phyloP scores from a whole-genome alignment of 1,284 basidiomycete species.

The Coniferiporia sulphurascens region DNA sequence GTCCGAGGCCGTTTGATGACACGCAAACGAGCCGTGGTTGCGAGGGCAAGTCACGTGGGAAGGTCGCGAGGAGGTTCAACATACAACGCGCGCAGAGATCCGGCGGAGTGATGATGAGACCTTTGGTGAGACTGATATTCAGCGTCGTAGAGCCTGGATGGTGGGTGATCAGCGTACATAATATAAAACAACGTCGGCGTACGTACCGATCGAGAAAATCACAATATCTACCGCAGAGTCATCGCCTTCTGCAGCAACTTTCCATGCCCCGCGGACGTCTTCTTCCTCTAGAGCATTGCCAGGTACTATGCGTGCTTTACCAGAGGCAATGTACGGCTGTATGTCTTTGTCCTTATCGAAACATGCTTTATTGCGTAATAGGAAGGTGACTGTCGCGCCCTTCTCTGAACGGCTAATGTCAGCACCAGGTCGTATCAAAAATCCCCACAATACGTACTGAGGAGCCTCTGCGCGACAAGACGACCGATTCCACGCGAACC shows the following conservation, averaged over 20 bases:
- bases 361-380: conserved; percentile 38
- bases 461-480: conserved; percentile 43
- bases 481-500: conserved; percentile 65
- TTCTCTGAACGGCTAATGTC: conserved; percentile 27
- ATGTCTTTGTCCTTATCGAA: conserved; percentile 45
- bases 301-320: conserved; percentile 40
- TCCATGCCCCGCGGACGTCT: conserved; percentile 44
- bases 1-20: conserved; percentile 49
- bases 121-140: conserved; percentile 38
- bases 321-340: conserved; percentile 36
- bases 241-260: conserved; percentile 4
- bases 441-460: conserved; percentile 34
- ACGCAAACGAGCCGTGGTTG: conserved; percentile 45
- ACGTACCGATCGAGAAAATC: background rate
- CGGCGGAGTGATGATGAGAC: conserved; percentile 38
- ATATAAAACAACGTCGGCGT: background rate
- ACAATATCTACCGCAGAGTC: background rate
- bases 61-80: conserved; percentile 43
- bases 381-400: conserved; percentile 47
- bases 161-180: background rate
- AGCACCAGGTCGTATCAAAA: background rate
- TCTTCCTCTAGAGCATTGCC: conserved; percentile 46
- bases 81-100: conserved; percentile 49
- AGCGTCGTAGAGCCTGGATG: conserved; percentile 33
- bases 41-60: conserved; percentile 30